These are phyloP conservation scores for Eucalyptus virginea DNA, from an alignment of 345 rosid species.

Conservation along the genomic window DNA sequence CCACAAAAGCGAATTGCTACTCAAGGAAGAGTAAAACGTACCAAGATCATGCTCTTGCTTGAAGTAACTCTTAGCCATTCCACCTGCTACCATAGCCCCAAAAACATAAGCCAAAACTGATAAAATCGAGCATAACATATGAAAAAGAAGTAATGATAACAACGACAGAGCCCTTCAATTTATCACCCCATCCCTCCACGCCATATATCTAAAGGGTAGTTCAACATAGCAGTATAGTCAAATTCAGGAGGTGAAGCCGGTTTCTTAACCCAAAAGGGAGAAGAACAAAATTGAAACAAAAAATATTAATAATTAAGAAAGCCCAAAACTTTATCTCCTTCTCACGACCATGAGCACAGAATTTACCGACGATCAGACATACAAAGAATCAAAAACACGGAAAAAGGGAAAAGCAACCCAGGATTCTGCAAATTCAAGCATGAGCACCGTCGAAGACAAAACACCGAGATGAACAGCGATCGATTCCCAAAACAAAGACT, in stretches of 20 bases:
- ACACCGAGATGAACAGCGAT: background rate
- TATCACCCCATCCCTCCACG: background rate
- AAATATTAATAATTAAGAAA: no score
- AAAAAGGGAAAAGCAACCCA: background rate
- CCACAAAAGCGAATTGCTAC: background rate
- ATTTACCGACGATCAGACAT: background rate
- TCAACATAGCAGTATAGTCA: background rate
- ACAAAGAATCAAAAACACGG: background rate
- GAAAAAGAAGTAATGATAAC: background rate
- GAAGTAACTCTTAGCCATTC: slow-evolving; percentile 78
- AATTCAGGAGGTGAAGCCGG: background rate
- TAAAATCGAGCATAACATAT: background rate
- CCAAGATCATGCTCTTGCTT: slow-evolving; percentile 95
- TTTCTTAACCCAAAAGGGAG: no score
- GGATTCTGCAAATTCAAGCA: background rate
- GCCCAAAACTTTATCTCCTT: background rate
- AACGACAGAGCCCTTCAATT: background rate
- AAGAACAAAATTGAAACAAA: no score
- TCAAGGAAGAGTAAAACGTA: background rate
- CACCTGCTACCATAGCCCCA: slow-evolving; percentile 6
- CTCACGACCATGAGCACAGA: background rate
- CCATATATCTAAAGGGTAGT: background rate
- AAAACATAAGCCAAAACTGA: background rate
- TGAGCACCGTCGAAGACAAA: background rate
- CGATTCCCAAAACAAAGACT: background rate